Percentiles rank a stretch among this genome's conserved stretches.
phyloP scores from a whole-genome alignment of 306 rosid genomes.

The Dalbergia oliveri region DNA sequence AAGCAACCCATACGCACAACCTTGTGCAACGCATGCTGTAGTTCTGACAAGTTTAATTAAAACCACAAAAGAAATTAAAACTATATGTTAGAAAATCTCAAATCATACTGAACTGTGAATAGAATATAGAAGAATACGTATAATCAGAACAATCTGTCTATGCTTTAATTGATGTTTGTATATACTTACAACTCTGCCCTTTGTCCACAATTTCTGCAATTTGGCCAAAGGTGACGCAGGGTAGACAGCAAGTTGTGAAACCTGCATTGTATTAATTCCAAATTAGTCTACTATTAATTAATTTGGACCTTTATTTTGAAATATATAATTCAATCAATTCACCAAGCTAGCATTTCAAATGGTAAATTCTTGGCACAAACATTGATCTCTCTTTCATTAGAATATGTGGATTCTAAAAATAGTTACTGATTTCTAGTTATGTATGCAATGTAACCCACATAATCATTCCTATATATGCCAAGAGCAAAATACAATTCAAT shows the following conservation, averaged over 20 bases:
- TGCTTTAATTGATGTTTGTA: background rate
- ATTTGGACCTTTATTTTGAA: background rate
- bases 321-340: background rate
- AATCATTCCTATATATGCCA: background rate
- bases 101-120: background rate
- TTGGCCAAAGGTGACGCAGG: constrained; percentile 60
- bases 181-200: constrained; percentile 53
- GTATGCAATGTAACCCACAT: background rate
- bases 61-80: background rate
- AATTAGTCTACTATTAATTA: background rate
- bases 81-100: background rate
- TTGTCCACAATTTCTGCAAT: constrained; percentile 58
- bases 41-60: background rate
- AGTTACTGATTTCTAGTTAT: background rate
- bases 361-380: background rate
- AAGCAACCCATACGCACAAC: constrained; percentile 52
- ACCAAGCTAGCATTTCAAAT: background rate
- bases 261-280: constrained; percentile 43
- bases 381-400: background rate
- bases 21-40: constrained; percentile 54
- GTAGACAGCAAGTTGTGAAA: constrained; percentile 53
- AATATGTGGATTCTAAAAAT: background rate
- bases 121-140: background rate
- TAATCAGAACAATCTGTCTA: background rate
- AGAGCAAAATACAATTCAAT: constrained; percentile 3